phyloP scores from a whole-genome alignment of 257 asterid species.

The Linderniella brevidens region DNA sequence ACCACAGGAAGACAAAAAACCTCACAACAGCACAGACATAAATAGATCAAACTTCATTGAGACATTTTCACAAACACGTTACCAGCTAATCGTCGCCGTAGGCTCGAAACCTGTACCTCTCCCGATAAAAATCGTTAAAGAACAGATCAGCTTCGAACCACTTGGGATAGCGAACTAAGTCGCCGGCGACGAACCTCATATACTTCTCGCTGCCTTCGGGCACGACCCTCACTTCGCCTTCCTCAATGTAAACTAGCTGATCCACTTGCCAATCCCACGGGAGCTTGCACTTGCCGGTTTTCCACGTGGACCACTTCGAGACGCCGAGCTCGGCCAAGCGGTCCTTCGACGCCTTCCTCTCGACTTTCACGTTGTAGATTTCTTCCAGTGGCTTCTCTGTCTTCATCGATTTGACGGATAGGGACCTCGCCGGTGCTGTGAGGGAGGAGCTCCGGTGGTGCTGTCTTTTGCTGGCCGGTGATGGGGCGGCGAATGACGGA shows the following conservation, averaged over 20 bases:
- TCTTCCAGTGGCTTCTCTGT: conserved; percentile 77
- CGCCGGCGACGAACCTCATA: conserved; percentile 80
- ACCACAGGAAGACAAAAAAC: too few relatives aligned
- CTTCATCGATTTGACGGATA: conserved; percentile 28
- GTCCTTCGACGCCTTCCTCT: conserved; percentile 43
- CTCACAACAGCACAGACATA: background rate
- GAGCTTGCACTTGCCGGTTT: conserved; percentile 76
- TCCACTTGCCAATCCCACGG: conserved; percentile 99
- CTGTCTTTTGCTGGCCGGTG: too few relatives aligned
- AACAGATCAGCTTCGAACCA: conserved; percentile 96
- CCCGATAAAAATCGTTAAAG: conserved; percentile 81
- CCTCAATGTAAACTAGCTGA: conserved; percentile 86
- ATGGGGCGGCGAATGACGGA: too few relatives aligned
- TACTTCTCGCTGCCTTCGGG: conserved; percentile 75
- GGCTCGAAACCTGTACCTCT: conserved; percentile 71
- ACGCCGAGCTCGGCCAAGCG: conserved; percentile 58
- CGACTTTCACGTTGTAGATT: conserved; percentile 75
- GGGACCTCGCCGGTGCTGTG: conserved; percentile 9
- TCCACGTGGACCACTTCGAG: conserved; percentile 76
- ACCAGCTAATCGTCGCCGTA: conserved; percentile 55
- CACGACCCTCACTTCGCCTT: conserved; percentile 91
- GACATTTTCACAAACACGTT: background rate
- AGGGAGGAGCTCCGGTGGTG: background rate
- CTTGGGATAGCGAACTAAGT: conserved; percentile 81
- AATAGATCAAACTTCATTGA: background rate